These are phyloP conservation scores for Tetrahymena thermophila DNA, from an alignment of 73 alveolate genomes.

Conservation along the genomic window DNA sequence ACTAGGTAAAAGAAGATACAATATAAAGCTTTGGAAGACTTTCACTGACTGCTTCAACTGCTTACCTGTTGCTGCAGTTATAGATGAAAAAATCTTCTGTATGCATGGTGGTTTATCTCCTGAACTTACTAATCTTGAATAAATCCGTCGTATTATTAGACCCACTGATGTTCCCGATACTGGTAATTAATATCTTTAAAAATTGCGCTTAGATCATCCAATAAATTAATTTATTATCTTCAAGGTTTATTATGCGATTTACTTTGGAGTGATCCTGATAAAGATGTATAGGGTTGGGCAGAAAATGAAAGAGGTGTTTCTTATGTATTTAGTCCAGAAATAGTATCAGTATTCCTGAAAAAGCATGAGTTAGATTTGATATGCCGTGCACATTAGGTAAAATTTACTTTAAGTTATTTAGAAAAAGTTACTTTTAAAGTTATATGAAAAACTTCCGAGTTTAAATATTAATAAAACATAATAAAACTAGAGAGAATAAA, in stretches of 20 bases:
- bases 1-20: slow-evolving; percentile 65
- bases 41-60: slow-evolving; percentile 73
- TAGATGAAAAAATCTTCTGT: slow-evolving; percentile 76
- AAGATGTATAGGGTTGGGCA: slow-evolving; percentile 93
- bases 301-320: slow-evolving; percentile 96
- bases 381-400: slow-evolving; percentile 96
- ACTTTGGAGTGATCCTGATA: slow-evolving; percentile 82
- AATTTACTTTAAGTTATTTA: neutral
- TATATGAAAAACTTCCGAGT: neutral
- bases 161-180: slow-evolving; percentile 85
- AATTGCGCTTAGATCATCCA: neutral
- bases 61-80: slow-evolving; percentile 75
- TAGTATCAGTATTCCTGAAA: slow-evolving; percentile 80
- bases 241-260: slow-evolving; percentile 66
- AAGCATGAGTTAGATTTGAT: slow-evolving; percentile 91
- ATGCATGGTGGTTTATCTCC: slow-evolving; percentile 94
- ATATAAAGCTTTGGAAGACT: slow-evolving; percentile 74
- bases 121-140: slow-evolving; percentile 60
- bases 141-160: slow-evolving; percentile 61
- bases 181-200: neutral
- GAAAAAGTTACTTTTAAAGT: neutral
- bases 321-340: slow-evolving; percentile 88
- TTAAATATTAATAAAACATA: neutral
- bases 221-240: neutral
- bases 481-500: too few relatives aligned